Evolutionary conservation across 306 rosid species (phyloP).

Genomic region (Pterocarpus santalinus): DNA sequence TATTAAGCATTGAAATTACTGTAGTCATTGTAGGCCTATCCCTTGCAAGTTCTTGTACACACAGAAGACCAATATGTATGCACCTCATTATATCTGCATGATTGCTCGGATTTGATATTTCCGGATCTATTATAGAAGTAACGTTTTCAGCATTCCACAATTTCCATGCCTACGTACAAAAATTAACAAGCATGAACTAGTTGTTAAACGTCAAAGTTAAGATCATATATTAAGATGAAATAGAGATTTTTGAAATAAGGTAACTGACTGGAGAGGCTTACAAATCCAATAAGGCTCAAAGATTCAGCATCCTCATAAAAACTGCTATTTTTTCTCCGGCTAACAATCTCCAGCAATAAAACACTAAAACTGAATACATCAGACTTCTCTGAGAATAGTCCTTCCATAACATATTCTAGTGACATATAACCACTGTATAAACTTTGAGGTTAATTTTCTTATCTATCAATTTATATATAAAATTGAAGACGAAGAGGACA

Average conservation of each 20-base stretch:
- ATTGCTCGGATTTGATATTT: constrained; percentile 11
- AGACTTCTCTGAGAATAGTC: not conserved
- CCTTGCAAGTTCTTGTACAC: constrained; percentile 35
- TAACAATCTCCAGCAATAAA: not conserved
- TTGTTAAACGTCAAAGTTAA: not conserved
- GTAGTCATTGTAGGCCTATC: constrained; percentile 37
- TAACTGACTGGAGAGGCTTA: not conserved
- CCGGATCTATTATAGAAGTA: constrained; percentile 4
- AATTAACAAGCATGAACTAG: not conserved
- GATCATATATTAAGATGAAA: not conserved
- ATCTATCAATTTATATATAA: not conserved
- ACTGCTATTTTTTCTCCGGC: not conserved
- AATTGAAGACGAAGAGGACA: not conserved
- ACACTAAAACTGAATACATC: not conserved
- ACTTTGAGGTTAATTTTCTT: not conserved
- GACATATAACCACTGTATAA: not conserved
- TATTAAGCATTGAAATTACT: constrained; percentile 38
- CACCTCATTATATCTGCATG: constrained; percentile 23
- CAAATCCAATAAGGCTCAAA: not conserved
- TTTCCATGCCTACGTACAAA: constrained; percentile 21
- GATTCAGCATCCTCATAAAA: constrained; percentile 1
- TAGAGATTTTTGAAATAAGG: not conserved
- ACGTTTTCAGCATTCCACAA: constrained; percentile 3
- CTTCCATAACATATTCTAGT: not conserved
- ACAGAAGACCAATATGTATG: constrained; percentile 27